phyloP scores from a whole-genome alignment of 768 basidiomycete genomes.

The Lentinula sp. region DNA sequence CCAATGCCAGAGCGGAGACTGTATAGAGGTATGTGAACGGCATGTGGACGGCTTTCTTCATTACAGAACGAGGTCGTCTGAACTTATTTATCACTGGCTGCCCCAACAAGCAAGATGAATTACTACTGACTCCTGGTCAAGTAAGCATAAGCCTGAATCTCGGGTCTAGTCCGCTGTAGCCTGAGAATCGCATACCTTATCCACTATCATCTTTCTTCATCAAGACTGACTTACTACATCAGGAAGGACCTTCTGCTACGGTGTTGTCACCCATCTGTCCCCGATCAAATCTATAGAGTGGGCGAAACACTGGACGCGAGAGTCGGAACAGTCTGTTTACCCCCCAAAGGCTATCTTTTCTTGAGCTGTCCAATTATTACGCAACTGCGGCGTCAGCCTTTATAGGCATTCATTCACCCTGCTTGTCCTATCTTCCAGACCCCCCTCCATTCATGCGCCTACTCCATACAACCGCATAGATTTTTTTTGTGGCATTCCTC shows the following conservation, averaged over 20 bases:
- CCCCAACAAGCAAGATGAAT: neutral
- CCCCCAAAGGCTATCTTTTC: slow-evolving; percentile 24
- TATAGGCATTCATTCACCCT: slow-evolving; percentile 10
- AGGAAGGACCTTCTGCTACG: slow-evolving; percentile 21
- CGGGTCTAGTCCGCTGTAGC: slow-evolving; percentile 12
- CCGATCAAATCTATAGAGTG: slow-evolving; percentile 16
- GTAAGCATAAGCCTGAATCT: slow-evolving; percentile 3
- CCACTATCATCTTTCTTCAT: slow-evolving; percentile 11
- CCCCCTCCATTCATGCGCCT: neutral
- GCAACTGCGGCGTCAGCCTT: slow-evolving; percentile 8
- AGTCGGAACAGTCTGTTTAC: slow-evolving; percentile 21
- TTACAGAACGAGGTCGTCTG: neutral
- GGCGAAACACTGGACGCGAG: slow-evolving; percentile 23
- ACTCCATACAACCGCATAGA: neutral
- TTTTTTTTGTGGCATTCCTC: slow-evolving; percentile 6
- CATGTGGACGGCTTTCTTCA: neutral
- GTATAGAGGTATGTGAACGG: too few relatives aligned
- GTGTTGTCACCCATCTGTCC: slow-evolving; percentile 22
- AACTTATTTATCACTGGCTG: neutral
- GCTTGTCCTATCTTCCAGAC: slow-evolving; percentile 5
- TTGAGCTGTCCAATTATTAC: slow-evolving; percentile 11
- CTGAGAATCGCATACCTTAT: slow-evolving; percentile 26
- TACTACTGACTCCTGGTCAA: neutral
- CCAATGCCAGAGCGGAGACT: too few relatives aligned
- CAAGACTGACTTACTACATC: slow-evolving; percentile 24